Conservation (phyloP, 139 green algal genomes). For the Zygnema circumcarinatum region DNA sequence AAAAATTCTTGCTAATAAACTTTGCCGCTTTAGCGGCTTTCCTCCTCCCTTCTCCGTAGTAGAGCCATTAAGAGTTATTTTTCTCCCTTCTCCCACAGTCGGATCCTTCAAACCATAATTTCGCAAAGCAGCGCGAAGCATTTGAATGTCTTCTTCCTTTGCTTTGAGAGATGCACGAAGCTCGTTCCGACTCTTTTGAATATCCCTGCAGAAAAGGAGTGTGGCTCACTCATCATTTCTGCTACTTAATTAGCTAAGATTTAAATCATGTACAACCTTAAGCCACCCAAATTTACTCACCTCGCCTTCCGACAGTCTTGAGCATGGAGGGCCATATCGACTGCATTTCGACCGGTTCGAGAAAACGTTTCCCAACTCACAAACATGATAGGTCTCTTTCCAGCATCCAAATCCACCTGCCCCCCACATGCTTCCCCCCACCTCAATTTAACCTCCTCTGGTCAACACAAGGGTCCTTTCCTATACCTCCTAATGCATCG, state of each 20-base stretch:
- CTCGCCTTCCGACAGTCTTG: not conserved
- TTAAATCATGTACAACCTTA: no score
- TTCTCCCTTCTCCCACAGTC: not conserved
- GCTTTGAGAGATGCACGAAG: not conserved
- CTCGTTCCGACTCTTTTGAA: not conserved
- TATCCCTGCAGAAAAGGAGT: not conserved
- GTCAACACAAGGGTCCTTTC: no score
- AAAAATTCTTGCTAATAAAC: not conserved
- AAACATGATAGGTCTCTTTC: not conserved
- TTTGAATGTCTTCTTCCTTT: not conserved
- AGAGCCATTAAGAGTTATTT: not conserved
- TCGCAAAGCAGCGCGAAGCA: not conserved
- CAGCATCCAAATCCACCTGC: not conserved
- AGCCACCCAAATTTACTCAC: no score
- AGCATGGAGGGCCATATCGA: not conserved
- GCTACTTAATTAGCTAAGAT: no score
- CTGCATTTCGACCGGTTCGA: not conserved
- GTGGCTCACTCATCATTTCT: no score
- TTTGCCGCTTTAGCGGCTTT: no score
- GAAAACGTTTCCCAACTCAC: not conserved
- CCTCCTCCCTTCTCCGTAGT: no score
- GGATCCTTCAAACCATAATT: not conserved
- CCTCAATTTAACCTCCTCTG: no score
- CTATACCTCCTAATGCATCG: no score
- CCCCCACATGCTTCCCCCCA: no score